A percentile compares a stretch with the other conserved stretches of the same genome.
phyloP scores from a whole-genome alignment of 192 early-diverging fungal genomes.

The Linnemannia hyalina region DNA sequence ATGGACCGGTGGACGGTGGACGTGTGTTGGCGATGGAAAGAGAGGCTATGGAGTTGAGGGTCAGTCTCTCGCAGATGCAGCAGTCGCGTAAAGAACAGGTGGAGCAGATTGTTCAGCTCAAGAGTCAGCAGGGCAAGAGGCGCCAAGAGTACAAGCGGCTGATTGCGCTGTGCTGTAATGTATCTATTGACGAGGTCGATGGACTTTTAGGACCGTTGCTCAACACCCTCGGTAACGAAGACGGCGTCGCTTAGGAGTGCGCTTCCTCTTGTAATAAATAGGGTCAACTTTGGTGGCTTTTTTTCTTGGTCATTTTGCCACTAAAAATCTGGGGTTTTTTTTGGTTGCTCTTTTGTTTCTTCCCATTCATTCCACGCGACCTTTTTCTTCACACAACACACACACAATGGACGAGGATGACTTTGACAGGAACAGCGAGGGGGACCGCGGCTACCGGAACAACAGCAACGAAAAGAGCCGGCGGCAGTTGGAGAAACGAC shows the following conservation, averaged over 20 bases:
- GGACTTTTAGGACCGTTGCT: slow-evolving; percentile 69
- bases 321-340: background rate
- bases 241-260: background rate
- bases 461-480: slow-evolving; percentile 7
- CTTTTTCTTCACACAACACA: background rate
- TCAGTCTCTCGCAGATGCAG: slow-evolving; percentile 28
- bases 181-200: slow-evolving; percentile 73
- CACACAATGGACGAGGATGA: slow-evolving; percentile 19
- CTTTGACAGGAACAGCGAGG: slow-evolving; percentile 24
- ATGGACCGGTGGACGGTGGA: background rate
- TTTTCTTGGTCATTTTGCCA: background rate
- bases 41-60: slow-evolving; percentile 36
- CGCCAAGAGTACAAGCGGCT: slow-evolving; percentile 75
- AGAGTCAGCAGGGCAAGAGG: slow-evolving; percentile 55
- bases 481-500: slow-evolving; percentile 10
- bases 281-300: slow-evolving; percentile 1
- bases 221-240: slow-evolving; percentile 73
- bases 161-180: slow-evolving; percentile 75
- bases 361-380: background rate
- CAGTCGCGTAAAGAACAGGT: slow-evolving; percentile 38
- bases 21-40: slow-evolving; percentile 29
- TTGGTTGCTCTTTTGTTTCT: background rate
- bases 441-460: slow-evolving; percentile 14
- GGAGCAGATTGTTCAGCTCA: slow-evolving; percentile 62
- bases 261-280: background rate